These are phyloP conservation scores for Malania oleifera DNA, from an alignment of 164 flowering plant species.

Conservation along the genomic window DNA sequence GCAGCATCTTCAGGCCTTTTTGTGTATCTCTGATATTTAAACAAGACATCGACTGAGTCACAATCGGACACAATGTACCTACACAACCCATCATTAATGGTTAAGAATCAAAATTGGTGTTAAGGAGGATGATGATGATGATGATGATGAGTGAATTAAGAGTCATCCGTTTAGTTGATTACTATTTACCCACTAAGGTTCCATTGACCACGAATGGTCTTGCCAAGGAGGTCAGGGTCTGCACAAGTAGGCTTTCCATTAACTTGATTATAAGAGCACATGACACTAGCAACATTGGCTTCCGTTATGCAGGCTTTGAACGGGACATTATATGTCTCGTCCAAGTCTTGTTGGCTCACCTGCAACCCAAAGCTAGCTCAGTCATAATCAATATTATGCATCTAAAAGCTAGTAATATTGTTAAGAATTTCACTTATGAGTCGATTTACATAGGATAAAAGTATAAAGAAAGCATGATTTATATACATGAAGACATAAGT, in stretches of 20 bases:
- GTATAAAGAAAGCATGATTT: too few relatives aligned
- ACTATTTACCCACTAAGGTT: slow-evolving; percentile 46
- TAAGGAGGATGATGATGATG: too few relatives aligned
- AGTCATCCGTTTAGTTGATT: too few relatives aligned
- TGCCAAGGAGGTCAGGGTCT: slow-evolving; percentile 44
- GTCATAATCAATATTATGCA: too few relatives aligned
- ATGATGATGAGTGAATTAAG: too few relatives aligned
- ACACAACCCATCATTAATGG: too few relatives aligned
- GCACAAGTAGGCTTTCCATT: slow-evolving; percentile 77
- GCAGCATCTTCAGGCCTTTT: slow-evolving; percentile 62
- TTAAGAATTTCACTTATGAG: too few relatives aligned
- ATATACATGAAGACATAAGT: too few relatives aligned
- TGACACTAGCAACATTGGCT: slow-evolving; percentile 64
- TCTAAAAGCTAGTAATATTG: too few relatives aligned
- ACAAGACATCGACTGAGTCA: slow-evolving; percentile 53
- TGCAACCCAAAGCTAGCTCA: slow-evolving; percentile 14
- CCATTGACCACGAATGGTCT: slow-evolving; percentile 62
- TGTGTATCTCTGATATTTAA: slow-evolving; percentile 46
- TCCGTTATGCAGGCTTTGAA: slow-evolving; percentile 59
- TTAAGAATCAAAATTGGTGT: too few relatives aligned
- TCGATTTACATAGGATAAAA: too few relatives aligned
- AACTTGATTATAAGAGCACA: slow-evolving; percentile 79
- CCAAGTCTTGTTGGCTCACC: slow-evolving; percentile 68
- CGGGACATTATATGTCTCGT: slow-evolving; percentile 61
- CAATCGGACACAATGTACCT: slow-evolving; percentile 73